Percentiles rank a stretch among this genome's conserved stretches.
These are phyloP conservation scores for Ascoidea asiatica DNA, from an alignment of 805 yeast species.

Conservation along the genomic window DNA sequence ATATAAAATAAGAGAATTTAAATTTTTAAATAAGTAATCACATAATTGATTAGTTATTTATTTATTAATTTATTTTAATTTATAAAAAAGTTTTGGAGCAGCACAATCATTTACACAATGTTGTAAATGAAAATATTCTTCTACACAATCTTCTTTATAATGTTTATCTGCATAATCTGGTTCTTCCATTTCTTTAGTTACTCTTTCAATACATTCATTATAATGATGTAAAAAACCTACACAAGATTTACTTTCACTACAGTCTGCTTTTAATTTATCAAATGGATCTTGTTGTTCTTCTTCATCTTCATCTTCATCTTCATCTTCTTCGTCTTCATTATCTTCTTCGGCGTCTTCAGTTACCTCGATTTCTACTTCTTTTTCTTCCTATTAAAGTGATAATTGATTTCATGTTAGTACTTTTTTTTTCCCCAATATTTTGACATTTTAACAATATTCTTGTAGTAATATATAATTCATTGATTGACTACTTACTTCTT, in stretches of 20 bases:
- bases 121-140: slow-evolving; percentile 94
- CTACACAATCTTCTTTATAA: slow-evolving; percentile 94
- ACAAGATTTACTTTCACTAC: slow-evolving; percentile 55
- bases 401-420: too few species aligned
- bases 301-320: slow-evolving; percentile 54
- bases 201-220: slow-evolving; percentile 92
- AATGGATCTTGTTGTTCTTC: slow-evolving; percentile 58
- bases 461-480: neutral
- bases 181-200: slow-evolving; percentile 74
- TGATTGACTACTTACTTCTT: slow-evolving; percentile 19
- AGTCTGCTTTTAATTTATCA: slow-evolving; percentile 54
- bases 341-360: slow-evolving; percentile 22
- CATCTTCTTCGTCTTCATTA: slow-evolving; percentile 32
- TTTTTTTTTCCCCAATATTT: slow-evolving; percentile 1
- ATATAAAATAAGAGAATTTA: too few species aligned
- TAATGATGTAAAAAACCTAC: slow-evolving; percentile 74
- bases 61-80: slow-evolving; percentile 53
- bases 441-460: neutral
- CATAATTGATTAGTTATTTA: too few species aligned
- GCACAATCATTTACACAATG: slow-evolving; percentile 88
- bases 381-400: slow-evolving; percentile 20
- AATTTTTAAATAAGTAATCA: too few species aligned
- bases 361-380: slow-evolving; percentile 16
- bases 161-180: slow-evolving; percentile 67
- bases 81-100: slow-evolving; percentile 79